Evolutionary conservation across 2,329 filamentous ascomycete genomes (phyloP), one percentile per base, ranked within the genome.

Genomic region (Hypoxylon sp.): DNA sequence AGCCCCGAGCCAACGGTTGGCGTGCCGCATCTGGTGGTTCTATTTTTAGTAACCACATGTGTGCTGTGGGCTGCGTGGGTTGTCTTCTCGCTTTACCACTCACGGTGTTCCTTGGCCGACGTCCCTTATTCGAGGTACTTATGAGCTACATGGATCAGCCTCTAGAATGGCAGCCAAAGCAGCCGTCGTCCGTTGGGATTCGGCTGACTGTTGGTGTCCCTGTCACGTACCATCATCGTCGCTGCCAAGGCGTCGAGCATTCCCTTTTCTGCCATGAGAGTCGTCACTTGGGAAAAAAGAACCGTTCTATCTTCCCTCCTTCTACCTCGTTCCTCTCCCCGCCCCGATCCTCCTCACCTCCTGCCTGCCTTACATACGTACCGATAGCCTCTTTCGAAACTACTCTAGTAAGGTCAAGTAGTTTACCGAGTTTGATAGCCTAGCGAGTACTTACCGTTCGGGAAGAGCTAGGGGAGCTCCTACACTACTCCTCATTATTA

Each of bases 171-270:
- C 64, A 38, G 53, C 48, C 49, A 59, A 55, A 59, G 30, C 48
- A 38, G 44, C 49, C 32, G 26, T 49, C 24, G 46, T 40, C 50
- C 58, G 62, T 61, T 63, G 42, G 57, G 49, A 64, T 59, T 46
- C 46, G 51, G 56, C 55, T 58, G 45, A 50, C 50, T 57, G 48
- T 55, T n/a, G 52, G 61, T 48, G 72, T 74, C 59, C 63, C 68
- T 54, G 26, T 45, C 45, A 40, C 60, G 73, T 75, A 74, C 73
- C 70, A 61, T 67, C 63, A 61, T 71, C 63, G 50, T 64, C 61
- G 63, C 46, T 61, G 74, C 72, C 74, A 74, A 75, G 72, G 66
- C 65, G 72, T 73, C 65, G 68, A 76, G 69, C 69, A 65, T 73
- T 72, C 70, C 72, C 73, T 71, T 72, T 73, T 72, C 72, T 67